These are phyloP conservation scores for Spergularia marina DNA, from an alignment of 148 eudicot genomes.

Conservation along the genomic window DNA sequence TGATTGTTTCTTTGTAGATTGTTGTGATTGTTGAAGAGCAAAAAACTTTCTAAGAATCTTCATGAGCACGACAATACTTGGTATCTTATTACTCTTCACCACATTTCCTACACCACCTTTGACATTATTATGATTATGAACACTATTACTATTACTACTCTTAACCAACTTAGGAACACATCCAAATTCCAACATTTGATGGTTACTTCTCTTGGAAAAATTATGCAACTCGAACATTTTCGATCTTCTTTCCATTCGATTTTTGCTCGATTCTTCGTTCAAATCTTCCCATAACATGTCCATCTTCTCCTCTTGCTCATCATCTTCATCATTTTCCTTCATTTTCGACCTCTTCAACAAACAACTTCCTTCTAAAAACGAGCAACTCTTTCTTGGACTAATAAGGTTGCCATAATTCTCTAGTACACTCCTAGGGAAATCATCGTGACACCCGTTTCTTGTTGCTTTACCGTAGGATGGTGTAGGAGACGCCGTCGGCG, in stretches of 20 bases:
- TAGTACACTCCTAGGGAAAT: neutral
- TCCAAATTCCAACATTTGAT: conserved; percentile 14
- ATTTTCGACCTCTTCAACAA: conserved; percentile 23
- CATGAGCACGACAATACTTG: conserved; percentile 32
- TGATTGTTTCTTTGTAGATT: conserved; percentile 26
- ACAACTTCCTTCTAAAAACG: conserved; percentile 30
- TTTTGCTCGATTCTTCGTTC: conserved; percentile 36
- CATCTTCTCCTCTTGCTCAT: conserved; percentile 43
- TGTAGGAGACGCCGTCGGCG: conserved; percentile 34
- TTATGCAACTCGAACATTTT: neutral
- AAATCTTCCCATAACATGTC: conserved; percentile 61
- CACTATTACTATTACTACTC: neutral
- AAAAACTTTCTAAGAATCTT: conserved; percentile 44
- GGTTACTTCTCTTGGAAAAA: conserved; percentile 9
- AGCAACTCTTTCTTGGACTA: conserved; percentile 38
- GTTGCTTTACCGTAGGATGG: conserved; percentile 14
- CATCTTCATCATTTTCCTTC: conserved; percentile 13
- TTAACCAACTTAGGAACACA: conserved; percentile 27
- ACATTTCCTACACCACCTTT: conserved; percentile 6
- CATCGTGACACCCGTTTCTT: neutral
- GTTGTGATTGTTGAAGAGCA: conserved; percentile 35
- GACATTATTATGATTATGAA: neutral
- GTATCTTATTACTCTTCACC: conserved; percentile 28
- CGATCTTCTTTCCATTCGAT: conserved; percentile 5
- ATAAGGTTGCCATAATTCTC: neutral